phyloP scores from a whole-genome alignment of 2,329 filamentous ascomycete genomes.

The Madurella mycetomatis region DNA sequence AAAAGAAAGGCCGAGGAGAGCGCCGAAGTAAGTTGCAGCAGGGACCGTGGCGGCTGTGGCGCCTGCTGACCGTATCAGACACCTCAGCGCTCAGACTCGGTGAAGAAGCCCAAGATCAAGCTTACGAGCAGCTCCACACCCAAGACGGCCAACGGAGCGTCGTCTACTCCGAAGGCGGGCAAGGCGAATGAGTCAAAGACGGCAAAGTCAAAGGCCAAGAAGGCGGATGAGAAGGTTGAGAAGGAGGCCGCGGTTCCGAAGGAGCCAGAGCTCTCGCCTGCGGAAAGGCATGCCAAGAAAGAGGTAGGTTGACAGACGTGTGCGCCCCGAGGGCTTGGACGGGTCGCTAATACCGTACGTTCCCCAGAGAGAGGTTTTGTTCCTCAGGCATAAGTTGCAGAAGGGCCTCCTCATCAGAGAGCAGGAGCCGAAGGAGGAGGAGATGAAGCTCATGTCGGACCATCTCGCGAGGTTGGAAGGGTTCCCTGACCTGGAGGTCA shows the following conservation, averaged over 20 bases:
- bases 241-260: slow-evolving; percentile 43
- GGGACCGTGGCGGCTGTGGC: neutral
- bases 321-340: neutral
- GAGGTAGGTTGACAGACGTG: slow-evolving; percentile 41
- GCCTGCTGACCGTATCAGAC: slow-evolving; percentile 36
- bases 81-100: slow-evolving; percentile 56
- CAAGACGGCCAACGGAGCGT: slow-evolving; percentile 60
- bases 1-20: slow-evolving; percentile 86
- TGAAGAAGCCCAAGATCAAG: slow-evolving; percentile 66
- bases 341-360: slow-evolving; percentile 5
- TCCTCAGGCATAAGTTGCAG: slow-evolving; percentile 89
- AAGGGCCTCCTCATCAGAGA: slow-evolving; percentile 87
- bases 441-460: slow-evolving; percentile 74
- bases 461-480: slow-evolving; percentile 77
- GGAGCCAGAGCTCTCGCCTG: slow-evolving; percentile 54
- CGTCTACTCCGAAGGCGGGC: slow-evolving; percentile 49
- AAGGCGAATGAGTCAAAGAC: slow-evolving; percentile 52
- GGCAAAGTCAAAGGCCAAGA: slow-evolving; percentile 44
- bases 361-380: slow-evolving; percentile 73
- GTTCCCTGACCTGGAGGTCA: slow-evolving; percentile 74
- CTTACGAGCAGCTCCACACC: slow-evolving; percentile 61
- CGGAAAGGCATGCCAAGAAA: slow-evolving; percentile 56
- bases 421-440: slow-evolving; percentile 77
- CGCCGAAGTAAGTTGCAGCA: slow-evolving; percentile 52
- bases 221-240: slow-evolving; percentile 51